Evolutionary conservation across 768 basidiomycete genomes (phyloP).

Genomic region (Mycena alexandri): DNA sequence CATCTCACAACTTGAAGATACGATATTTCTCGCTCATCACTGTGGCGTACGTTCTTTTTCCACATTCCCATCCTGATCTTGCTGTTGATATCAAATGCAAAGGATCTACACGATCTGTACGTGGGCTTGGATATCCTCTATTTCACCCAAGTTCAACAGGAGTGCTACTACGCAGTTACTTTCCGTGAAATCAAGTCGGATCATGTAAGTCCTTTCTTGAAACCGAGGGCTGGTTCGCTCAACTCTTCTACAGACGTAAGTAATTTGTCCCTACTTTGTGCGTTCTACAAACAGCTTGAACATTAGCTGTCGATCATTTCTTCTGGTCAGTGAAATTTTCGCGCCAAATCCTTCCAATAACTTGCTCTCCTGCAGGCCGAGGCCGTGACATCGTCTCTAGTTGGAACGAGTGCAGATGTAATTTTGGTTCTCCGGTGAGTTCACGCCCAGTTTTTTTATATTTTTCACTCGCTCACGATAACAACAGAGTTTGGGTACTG

Average conservation of each 20-base stretch:
- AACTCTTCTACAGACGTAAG: not conserved
- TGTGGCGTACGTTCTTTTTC: not conserved
- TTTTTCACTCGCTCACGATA: no score
- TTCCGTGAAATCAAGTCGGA: conserved; percentile 8
- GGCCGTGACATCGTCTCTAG: conserved; percentile 5
- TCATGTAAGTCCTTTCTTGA: not conserved
- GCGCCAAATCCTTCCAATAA: not conserved
- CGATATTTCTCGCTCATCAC: conserved; percentile 11
- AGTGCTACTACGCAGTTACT: no score
- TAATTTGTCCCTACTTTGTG: no score
- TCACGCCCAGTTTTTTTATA: not conserved
- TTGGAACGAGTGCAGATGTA: not conserved
- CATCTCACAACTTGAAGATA: not conserved
- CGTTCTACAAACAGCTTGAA: no score
- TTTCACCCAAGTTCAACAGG: not conserved
- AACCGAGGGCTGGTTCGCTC: not conserved
- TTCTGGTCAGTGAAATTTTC: not conserved
- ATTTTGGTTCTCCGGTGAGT: conserved; percentile 5
- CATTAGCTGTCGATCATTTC: conserved; percentile 3
- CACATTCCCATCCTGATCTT: no score
- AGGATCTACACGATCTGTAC: conserved; percentile 3
- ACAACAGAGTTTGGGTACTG: conserved; percentile 1
- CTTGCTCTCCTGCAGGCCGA: not conserved
- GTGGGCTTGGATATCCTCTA: not conserved
- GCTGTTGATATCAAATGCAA: no score